phyloP scores from a whole-genome alignment of 768 basidiomycete genomes.

The Suillus plorans region DNA sequence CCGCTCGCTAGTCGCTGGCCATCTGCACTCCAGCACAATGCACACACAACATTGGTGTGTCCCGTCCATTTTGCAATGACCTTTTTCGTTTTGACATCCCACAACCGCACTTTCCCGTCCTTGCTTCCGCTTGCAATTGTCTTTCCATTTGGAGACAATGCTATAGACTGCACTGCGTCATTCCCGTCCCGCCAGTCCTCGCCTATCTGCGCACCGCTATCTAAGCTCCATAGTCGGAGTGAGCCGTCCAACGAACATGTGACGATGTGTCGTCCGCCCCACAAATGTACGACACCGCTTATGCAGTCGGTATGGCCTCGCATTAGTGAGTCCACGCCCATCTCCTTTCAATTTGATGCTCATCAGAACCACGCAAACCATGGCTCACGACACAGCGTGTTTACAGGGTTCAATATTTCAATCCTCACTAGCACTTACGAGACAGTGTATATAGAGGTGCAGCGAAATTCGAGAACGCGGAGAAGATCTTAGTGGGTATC shows the following conservation, averaged over 20 bases:
- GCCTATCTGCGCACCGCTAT: neutral
- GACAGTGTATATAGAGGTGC: neutral
- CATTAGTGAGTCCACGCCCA: neutral
- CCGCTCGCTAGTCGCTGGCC: no score
- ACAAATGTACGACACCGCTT: neutral
- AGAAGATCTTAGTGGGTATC: neutral
- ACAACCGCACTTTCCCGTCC: no score
- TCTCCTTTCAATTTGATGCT: no score
- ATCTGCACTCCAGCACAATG: no score
- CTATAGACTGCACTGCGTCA: neutral
- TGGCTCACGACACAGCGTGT: neutral
- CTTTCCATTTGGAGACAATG: no score
- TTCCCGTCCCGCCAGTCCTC: neutral
- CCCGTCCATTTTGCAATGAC: no score
- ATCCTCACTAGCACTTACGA: neutral
- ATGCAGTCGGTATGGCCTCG: neutral
- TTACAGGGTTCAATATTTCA: neutral
- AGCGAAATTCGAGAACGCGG: neutral
- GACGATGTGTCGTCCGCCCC: neutral
- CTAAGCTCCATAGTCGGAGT: neutral
- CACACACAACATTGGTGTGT: no score
- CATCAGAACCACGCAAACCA: neutral
- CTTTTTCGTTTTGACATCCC: no score
- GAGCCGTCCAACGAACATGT: neutral
- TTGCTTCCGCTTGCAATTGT: no score